phyloP scores from a whole-genome alignment of 2,329 filamentous ascomycete genomes.

The Orbilia ellipsospora region DNA sequence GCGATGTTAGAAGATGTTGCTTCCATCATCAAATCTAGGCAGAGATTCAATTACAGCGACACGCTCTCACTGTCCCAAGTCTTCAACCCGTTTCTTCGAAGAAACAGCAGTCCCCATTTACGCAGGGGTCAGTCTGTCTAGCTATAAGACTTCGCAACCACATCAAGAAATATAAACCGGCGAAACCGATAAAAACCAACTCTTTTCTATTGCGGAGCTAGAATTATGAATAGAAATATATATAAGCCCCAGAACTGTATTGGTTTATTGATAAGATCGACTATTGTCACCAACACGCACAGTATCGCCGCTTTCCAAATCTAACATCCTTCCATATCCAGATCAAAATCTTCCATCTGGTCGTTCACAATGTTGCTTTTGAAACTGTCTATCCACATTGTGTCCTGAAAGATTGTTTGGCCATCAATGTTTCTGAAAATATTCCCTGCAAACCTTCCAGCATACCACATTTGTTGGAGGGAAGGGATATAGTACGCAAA shows the following conservation, averaged over 20 bases:
- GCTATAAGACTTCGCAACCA: too few species aligned
- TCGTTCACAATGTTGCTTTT: not conserved
- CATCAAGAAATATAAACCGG: too few species aligned
- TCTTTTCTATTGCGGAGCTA: too few species aligned
- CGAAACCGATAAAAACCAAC: too few species aligned
- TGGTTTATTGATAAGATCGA: not conserved
- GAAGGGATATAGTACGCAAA: slow-evolving; percentile 19
- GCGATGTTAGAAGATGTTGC: too few species aligned
- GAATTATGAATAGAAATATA: not conserved
- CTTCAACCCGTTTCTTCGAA: too few species aligned
- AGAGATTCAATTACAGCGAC: too few species aligned
- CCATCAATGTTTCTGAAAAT: slow-evolving; percentile 24
- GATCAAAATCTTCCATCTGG: slow-evolving; percentile 7
- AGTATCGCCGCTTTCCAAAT: not conserved
- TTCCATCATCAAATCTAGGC: too few species aligned
- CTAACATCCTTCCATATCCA: slow-evolving; percentile 24
- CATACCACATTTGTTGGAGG: slow-evolving; percentile 36
- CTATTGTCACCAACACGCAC: not conserved
- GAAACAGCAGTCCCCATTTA: too few species aligned
- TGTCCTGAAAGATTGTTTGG: not conserved
- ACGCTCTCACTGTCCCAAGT: too few species aligned
- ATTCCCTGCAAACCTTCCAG: slow-evolving; percentile 29
- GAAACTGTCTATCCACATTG: slow-evolving; percentile 31
- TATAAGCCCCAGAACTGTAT: not conserved
- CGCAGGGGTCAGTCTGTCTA: too few species aligned